These are phyloP conservation scores for Hypholoma sublateritium DNA, from an alignment of 768 basidiomycete species.

Conservation along the genomic window DNA sequence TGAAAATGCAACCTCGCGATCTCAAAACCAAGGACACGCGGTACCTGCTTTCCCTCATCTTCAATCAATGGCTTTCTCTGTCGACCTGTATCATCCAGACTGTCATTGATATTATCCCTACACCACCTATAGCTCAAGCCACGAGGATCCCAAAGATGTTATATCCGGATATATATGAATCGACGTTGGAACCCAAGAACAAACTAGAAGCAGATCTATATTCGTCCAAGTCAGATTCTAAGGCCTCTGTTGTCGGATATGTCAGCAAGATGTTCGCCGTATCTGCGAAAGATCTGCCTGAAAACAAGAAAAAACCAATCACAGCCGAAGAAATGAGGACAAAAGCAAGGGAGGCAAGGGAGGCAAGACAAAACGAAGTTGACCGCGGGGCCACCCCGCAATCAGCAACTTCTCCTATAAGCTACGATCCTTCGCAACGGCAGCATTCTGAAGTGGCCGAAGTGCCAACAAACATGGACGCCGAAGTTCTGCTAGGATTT, in stretches of 20 bases:
- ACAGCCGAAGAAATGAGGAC: conserved; percentile 84
- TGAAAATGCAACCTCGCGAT: conserved; percentile 87
- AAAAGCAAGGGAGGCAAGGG: conserved; percentile 56
- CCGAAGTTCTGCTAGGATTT: conserved; percentile 86
- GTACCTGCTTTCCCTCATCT: conserved; percentile 80
- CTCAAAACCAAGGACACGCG: conserved; percentile 89
- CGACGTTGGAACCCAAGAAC: conserved; percentile 61
- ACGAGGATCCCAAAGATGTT: conserved; percentile 90
- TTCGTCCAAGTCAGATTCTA: conserved; percentile 55
- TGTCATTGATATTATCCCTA: conserved; percentile 90
- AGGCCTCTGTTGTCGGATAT: conserved; percentile 75
- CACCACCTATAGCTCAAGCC: conserved; percentile 79
- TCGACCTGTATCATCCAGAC: conserved; percentile 92
- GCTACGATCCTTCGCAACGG: conserved; percentile 10
- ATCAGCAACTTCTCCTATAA: conserved; percentile 9
- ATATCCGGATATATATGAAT: conserved; percentile 72
- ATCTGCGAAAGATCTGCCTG: conserved; percentile 74
- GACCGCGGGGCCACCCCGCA: conserved; percentile 15
- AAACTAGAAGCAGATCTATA: conserved; percentile 86
- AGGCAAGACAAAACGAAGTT: conserved; percentile 29
- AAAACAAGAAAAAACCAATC: conserved; percentile 73
- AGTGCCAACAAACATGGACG: conserved; percentile 28
- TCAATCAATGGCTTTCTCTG: conserved; percentile 94
- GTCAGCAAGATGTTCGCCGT: conserved; percentile 99
- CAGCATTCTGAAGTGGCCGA: conserved; percentile 16